Evolutionary conservation across 2,329 filamentous ascomycete genomes (phyloP), one percentile per base, ranked within the genome.

Genomic region (Penicillium rolfsii): DNA sequence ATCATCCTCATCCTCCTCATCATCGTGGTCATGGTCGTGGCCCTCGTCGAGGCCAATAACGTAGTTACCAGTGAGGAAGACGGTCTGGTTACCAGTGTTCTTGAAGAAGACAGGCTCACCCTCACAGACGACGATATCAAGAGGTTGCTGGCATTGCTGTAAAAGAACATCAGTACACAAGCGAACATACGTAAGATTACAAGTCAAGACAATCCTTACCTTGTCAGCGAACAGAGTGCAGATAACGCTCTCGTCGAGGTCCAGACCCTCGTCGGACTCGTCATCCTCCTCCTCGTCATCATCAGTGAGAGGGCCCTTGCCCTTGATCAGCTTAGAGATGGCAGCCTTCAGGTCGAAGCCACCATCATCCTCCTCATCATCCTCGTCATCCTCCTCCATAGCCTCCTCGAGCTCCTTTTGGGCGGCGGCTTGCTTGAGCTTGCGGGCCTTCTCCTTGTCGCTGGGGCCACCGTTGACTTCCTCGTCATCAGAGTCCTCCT

Each of bases 41-140:
- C 74, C 85, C 50, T 85, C 82, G 61, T 88, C 84, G 64, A 87
- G 83, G 74, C 86, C 83, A 64, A 95, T 86, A 69, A 99, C 86
- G 80, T 97, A 98, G 87, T 99, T 99, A 71, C 95, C 95, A 64
- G 94, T 98, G 62, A 99, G 86, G 81, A 89, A 95, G 73, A 99
- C 84, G 66, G 90, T 87, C 84, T 97, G 93, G 64, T 91, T 95
- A 71, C 95, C 95, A 64, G 86, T 88, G 67, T 96, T 93, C 75
- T 91, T 87, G 83, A 99, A 98, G 85, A 91, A 97, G 67, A 97
- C 89, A 70, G 87, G 87, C 84, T 99, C 95, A 70, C 90, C 87
- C 77, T 97, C 91, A 71, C 87, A 88, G 75, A 99, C 87, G 66
- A 91, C 95, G 78, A 99, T 91, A 79, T 99, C 92, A 61, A 99